Evolutionary conservation across 495 filamentous ascomycete species (phyloP).

Genomic region (Podospora fimiseda): DNA sequence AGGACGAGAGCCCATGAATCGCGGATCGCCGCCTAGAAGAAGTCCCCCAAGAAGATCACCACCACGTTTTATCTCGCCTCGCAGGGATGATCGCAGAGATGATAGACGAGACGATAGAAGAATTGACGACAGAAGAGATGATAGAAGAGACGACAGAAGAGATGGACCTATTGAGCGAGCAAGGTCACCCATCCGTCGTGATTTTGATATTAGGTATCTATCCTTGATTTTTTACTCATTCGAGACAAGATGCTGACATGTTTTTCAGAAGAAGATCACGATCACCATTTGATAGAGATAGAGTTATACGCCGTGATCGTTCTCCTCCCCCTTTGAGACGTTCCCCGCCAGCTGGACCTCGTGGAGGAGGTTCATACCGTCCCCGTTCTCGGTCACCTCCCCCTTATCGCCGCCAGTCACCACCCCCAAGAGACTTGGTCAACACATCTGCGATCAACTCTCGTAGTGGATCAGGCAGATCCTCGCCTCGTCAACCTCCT

Average conservation of each 20-base stretch:
- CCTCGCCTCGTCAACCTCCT: constrained; percentile 37
- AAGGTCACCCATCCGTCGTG: constrained; percentile 23
- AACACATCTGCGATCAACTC: constrained; percentile 40
- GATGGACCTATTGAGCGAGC: constrained; percentile 14
- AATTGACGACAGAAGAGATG: not conserved
- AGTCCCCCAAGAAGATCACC: constrained; percentile 27
- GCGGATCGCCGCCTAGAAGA: constrained; percentile 30
- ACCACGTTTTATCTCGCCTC: constrained; percentile 37
- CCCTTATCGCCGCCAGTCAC: constrained; percentile 32
- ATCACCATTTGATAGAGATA: constrained; percentile 41
- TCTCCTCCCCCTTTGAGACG: constrained; percentile 34
- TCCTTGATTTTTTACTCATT: not conserved
- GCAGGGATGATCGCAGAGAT: constrained; percentile 27
- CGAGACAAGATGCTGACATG: constrained; percentile 1
- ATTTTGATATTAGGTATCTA: constrained; percentile 21
- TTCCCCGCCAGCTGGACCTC: constrained; percentile 28
- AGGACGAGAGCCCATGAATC: constrained; percentile 31
- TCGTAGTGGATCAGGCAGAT: constrained; percentile 36
- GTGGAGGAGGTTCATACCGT: constrained; percentile 32
- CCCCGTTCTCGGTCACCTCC: constrained; percentile 33
- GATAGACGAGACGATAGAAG: constrained; percentile 3
- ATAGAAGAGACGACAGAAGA: constrained; percentile 7
- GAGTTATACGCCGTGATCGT: constrained; percentile 29
- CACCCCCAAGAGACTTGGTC: constrained; percentile 35
- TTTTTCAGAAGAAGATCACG: constrained; percentile 39